phyloP scores from a whole-genome alignment of 2,329 filamentous ascomycete species.

The Penicillium rolfsii region DNA sequence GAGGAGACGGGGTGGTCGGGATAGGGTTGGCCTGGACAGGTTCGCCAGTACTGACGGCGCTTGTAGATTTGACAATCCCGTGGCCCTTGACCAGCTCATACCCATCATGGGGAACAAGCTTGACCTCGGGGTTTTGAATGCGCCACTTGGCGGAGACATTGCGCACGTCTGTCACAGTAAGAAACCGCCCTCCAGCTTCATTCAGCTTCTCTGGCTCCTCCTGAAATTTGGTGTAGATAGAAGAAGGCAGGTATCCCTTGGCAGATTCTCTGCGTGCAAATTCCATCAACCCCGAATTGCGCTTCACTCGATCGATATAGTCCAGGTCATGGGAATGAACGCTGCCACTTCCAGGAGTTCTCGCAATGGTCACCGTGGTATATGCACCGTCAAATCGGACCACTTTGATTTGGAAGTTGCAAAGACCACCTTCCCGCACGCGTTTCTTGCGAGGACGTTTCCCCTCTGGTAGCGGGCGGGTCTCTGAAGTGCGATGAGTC shows the following conservation, averaged over 20 bases:
- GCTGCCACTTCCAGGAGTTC: constrained; percentile 45
- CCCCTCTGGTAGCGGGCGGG: constrained; percentile 49
- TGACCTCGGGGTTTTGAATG: constrained; percentile 48
- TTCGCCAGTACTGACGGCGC: constrained; percentile 20
- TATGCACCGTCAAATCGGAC: constrained; percentile 49
- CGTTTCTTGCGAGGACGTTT: constrained; percentile 51
- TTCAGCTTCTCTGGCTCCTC: constrained; percentile 50
- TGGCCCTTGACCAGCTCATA: constrained; percentile 50
- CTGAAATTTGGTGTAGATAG: constrained; percentile 53
- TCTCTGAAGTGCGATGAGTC: constrained; percentile 45
- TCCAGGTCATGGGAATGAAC: constrained; percentile 53
- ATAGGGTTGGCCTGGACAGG: constrained; percentile 15
- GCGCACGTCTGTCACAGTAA: constrained; percentile 53
- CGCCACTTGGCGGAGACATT: constrained; percentile 55
- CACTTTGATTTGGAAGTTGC: constrained; percentile 54
- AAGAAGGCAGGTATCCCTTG: constrained; percentile 53
- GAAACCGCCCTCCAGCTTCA: constrained; percentile 51
- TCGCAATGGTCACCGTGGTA: constrained; percentile 48
- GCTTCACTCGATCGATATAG: constrained; percentile 52
- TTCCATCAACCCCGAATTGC: constrained; percentile 54
- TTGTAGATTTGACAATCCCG: constrained; percentile 44
- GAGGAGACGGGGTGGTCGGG: constrained; percentile 20
- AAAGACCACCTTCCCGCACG: constrained; percentile 50
- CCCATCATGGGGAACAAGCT: constrained; percentile 50
- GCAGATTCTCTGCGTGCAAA: constrained; percentile 49